Conservation (phyloP, 495 filamentous ascomycete genomes). For the Penicillium canariense region DNA sequence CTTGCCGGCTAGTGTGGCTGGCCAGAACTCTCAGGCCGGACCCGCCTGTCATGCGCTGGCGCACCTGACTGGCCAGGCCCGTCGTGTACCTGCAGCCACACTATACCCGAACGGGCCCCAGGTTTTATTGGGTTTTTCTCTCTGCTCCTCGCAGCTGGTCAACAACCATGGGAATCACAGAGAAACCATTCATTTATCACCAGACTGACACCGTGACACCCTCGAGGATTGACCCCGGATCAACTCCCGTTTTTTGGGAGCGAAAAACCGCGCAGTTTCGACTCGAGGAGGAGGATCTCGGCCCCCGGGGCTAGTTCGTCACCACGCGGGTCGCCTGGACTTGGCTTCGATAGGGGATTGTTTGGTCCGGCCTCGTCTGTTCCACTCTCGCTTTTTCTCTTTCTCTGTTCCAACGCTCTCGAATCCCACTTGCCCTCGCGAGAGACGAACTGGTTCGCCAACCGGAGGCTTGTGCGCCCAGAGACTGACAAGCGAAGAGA, state of each 20-base stretch:
- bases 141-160: background rate
- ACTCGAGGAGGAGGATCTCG: constrained; percentile 1
- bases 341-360: constrained; percentile 26
- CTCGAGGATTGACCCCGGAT: background rate
- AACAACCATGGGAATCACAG: constrained; percentile 1
- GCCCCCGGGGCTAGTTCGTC: constrained; percentile 23
- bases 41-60: constrained; percentile 8
- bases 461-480: constrained; percentile 9
- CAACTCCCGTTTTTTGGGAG: too few relatives aligned
- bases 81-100: constrained; percentile 22
- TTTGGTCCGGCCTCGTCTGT: constrained; percentile 23
- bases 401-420: background rate
- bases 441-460: constrained; percentile 6
- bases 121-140: background rate
- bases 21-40: constrained; percentile 1
- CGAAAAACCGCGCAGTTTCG: background rate
- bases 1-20: background rate
- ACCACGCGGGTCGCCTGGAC: constrained; percentile 28
- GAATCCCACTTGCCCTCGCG: background rate
- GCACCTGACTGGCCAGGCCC: constrained; percentile 4
- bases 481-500: constrained; percentile 2
- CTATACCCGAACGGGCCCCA: constrained; percentile 1
- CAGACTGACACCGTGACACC: background rate
- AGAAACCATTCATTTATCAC: background rate
- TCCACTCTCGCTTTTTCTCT: constrained; percentile 18